Percentiles rank a stretch among this genome's conserved stretches.
These are phyloP conservation scores for Berkeleyomyces rouxiae DNA, from an alignment of 2,329 filamentous ascomycete genomes.

Conservation along the genomic window DNA sequence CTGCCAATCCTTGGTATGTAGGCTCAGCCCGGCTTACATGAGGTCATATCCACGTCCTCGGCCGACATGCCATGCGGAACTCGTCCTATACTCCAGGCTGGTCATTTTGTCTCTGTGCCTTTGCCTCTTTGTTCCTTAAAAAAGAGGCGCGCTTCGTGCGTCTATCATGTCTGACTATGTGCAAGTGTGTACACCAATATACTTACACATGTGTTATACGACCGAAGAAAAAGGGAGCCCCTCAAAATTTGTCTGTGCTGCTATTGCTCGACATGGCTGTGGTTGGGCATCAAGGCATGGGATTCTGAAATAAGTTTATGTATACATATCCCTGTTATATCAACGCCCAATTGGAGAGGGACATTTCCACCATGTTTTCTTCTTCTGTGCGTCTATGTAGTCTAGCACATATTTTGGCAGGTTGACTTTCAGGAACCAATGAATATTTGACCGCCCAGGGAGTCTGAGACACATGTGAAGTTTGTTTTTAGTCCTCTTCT, in stretches of 20 bases:
- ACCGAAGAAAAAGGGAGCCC: too few relatives aligned
- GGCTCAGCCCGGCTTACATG: background rate
- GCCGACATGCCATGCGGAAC: background rate
- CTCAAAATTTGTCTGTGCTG: background rate
- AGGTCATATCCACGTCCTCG: background rate
- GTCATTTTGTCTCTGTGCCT: too few relatives aligned
- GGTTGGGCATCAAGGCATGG: background rate
- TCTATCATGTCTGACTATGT: background rate
- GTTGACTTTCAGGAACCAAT: too few relatives aligned
- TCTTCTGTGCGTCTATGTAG: background rate
- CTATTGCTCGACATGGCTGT: background rate
- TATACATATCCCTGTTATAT: background rate
- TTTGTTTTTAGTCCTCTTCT: background rate
- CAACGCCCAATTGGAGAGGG: background rate
- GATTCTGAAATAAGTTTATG: background rate
- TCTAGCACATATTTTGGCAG: too few relatives aligned
- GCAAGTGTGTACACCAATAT: background rate
- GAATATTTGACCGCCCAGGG: too few relatives aligned
- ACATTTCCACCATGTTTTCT: background rate
- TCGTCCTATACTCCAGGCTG: background rate
- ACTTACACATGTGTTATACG: background rate
- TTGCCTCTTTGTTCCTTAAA: too few relatives aligned
- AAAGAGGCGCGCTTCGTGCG: background rate
- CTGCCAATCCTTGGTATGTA: background rate
- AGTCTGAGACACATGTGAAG: background rate